Base-by-base conservation (phyloP, 345 rosid species). In the Euclidium syriacum region DNA sequence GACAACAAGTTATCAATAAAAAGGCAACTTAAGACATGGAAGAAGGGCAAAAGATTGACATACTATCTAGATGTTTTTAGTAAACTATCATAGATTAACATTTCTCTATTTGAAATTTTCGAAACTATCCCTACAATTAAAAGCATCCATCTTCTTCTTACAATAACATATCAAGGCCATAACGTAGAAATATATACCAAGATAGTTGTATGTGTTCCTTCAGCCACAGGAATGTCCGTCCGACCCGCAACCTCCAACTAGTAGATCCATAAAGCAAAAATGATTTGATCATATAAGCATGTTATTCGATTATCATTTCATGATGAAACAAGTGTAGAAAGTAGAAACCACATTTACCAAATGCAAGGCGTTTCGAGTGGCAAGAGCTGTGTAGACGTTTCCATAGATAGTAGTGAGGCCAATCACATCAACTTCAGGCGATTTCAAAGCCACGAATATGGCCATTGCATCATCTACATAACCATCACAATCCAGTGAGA, bases 401-500 rank as follows among this genome's bases (percentile, higher is more conserved):
- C 99, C 99, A 46, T 56, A 94, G 33, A 94, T 87, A 5, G 99
- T 94, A n/a, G 99, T 94, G 29, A 94, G 84, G 1, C 96, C 99
- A 63, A 90, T 90, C 18, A 94, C 90, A 71, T 90, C 97, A 32
- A 90, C 88, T 77, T 87, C 99, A 2, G 99, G 96, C 20, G 91
- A 94, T 30, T 68, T 79, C 23, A 94, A 54, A 15, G 99, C 97
- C 40, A 94, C 72, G 69, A 87, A 87, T 35, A 94, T 83, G 2
- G 97, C 97, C 95, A 94, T 81, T 68, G 99, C 96, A 75, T 94
- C 99, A 80, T 94, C 99, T 87, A 76, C 65, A 75, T 27, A 47
- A 30, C 8, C 43, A 40, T 10, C n/a, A n/a, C 35, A 47, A 58
- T 12, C 24, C 10, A 63, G 48, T 34, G 8, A 61, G 0, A 14